Conservation (phyloP, 2,329 filamentous ascomycete genomes). For the Xylaria sp. region DNA sequence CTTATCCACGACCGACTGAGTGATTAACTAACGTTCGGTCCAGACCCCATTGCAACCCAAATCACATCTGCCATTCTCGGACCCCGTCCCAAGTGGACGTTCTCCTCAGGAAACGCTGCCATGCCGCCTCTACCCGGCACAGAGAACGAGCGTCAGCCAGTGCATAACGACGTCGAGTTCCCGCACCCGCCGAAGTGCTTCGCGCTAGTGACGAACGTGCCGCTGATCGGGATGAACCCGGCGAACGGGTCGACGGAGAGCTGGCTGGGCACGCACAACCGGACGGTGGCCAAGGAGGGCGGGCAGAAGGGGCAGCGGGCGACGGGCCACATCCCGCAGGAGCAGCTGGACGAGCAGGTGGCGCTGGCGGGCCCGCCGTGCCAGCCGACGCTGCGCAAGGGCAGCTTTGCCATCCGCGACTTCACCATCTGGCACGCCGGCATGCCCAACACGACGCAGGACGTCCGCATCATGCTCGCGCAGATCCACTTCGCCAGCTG, state of each 20-base stretch:
- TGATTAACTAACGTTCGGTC: not conserved
- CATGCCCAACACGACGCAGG: conserved; percentile 65
- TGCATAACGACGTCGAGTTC: conserved; percentile 70
- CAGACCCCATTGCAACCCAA: conserved; percentile 65
- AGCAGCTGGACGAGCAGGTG: conserved; percentile 53
- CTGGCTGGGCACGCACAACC: conserved; percentile 66
- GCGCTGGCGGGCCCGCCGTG: conserved; percentile 53
- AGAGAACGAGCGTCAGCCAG: conserved; percentile 60
- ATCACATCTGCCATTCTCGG: conserved; percentile 65
- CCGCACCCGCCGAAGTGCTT: conserved; percentile 64
- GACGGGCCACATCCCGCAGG: conserved; percentile 60
- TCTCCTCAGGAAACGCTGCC: conserved; percentile 67
- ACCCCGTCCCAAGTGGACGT: conserved; percentile 65
- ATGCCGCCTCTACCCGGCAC: conserved; percentile 59
- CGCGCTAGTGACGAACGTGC: conserved; percentile 64
- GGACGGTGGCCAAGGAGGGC: conserved; percentile 53
- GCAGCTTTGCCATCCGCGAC: conserved; percentile 67
- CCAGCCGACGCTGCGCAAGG: conserved; percentile 63
- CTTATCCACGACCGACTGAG: conserved; percentile 33
- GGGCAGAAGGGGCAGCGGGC: conserved; percentile 60
- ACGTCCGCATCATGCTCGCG: conserved; percentile 69
- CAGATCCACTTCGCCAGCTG: conserved; percentile 69
- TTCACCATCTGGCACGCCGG: conserved; percentile 72
- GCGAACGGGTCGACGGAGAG: conserved; percentile 67
- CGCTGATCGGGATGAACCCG: conserved; percentile 60